Evolutionary conservation across 1,139 yeast genomes (phyloP), one percentile per base, ranked within the genome.

Genomic region (Pichia sp.): DNA sequence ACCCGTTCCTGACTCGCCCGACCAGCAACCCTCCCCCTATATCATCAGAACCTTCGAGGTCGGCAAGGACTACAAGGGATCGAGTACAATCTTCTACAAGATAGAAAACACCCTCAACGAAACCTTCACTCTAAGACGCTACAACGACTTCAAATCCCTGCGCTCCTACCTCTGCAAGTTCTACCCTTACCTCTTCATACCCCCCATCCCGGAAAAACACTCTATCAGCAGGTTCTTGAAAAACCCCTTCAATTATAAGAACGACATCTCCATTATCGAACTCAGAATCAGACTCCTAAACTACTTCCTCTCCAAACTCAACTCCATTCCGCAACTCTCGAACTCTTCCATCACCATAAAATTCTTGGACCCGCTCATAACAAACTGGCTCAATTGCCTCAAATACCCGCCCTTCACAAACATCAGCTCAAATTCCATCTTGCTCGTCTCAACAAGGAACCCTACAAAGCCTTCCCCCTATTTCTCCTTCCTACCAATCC

Each of bases 191-290:
- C 65, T 75, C 42, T 72, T 80, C n/a, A 70, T 81, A 11, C 84
- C 85, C 1, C 83, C 84, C 2, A 76, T 81, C n/a, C 85, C 85
- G 0, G 84, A 79, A 59, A 81, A 80, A 59, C 85, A 81, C 61
- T 75, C 84, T 0, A 60, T 81, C 19, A 64, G 67, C 8, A 59
- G 64, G 36, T 58, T 68, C n/a, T 52, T 68, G 23, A 61, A 59
- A 30, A 64, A 64, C 47, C 72, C 72, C 1, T 64, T 68, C 45
- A 59, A 59, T 23, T 68, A 68, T 53, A 67, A 65, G 45, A 57
- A 58, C 8, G 71, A 68, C 53, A 46, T 57, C 1, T 57, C 60
- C 23, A 66, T 68, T 4, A 68, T 68, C 23, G 62, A 62, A 49
- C 49, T 67, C 47, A 57, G 72, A 47, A 64, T 62, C 7, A 57